Evolutionary conservation across 1,284 basidiomycete genomes (phyloP), one percentile per base, ranked within the genome.

Genomic region (Sanghuangporus sanghuang): DNA sequence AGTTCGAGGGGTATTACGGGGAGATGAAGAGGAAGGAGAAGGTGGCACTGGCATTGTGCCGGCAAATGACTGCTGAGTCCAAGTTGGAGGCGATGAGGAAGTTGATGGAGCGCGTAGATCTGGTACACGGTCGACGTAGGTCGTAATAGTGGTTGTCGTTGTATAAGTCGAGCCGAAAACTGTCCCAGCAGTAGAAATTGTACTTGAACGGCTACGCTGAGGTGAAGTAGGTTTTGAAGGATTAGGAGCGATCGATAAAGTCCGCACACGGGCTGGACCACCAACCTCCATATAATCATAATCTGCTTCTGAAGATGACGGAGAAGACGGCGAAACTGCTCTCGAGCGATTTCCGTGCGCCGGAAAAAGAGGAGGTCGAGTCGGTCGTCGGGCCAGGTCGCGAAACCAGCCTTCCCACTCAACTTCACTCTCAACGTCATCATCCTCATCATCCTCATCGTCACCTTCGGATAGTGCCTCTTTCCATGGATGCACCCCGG

Each of bases 381-480:
- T 57, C 21, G 68, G 69, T 68, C 82, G 81, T 6, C 82, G 76
- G 44, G 76, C 73, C 36, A 85, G 67, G 69, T 84, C 85, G 8
- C 75, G 76, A 69, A 76, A 74, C 85, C 85, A 86, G 5, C 78
- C 79, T 6, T 83, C 77, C 85, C 85, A 86, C 66, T 86, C 85
- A n/a, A 76, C 73, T 68, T 85, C 85, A 66, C 82, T 81, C 23
- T 81, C 78, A 4, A 73, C 74, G 2, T 71, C 78, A 35, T 71
- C 76, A 55, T 76, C 75, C n/a, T 73, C 76, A 21, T 74, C 74
- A 4, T 72, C 71, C 21, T 65, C 64, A 12, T 42, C 67, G 65
- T 3, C 76, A 2, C 69, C 69, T 14, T 71, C 70, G 36, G 62
- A 53, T 12, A 65, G 36, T n/a, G 64, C 48, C 18, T 32, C 48